Evolutionary conservation across 1,139 yeast species (phyloP).

Genomic region (Taphrina flavorubra): DNA sequence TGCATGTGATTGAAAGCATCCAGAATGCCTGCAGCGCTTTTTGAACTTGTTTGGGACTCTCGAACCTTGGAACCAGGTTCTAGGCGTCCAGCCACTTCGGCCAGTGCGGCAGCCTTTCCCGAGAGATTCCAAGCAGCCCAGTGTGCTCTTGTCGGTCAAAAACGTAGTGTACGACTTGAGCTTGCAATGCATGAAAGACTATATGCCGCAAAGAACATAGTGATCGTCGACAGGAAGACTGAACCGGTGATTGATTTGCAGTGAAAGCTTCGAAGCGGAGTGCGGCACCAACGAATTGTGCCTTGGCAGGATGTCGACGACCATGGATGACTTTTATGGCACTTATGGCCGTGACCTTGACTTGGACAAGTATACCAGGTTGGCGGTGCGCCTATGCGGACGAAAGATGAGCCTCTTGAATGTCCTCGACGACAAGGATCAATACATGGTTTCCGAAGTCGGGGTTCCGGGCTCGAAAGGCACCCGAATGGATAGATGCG

Average conservation of each 20-base stretch:
- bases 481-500: constrained; percentile 20
- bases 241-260: neutral
- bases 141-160: too few relatives aligned
- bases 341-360: constrained; percentile 13
- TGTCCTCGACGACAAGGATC: constrained; percentile 15
- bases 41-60: too few relatives aligned
- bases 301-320: neutral
- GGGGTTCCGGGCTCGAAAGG: constrained; percentile 10
- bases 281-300: neutral
- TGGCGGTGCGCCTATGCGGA: constrained; percentile 21
- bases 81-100: neutral
- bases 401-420: constrained; percentile 14
- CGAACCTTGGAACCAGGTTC: neutral
- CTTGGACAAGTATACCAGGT: constrained; percentile 29
- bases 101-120: neutral
- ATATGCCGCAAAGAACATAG: too few relatives aligned
- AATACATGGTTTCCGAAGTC: constrained; percentile 19
- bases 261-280: neutral
- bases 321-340: constrained; percentile 7
- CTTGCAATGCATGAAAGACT: too few relatives aligned
- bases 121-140: too few relatives aligned
- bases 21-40: too few relatives aligned
- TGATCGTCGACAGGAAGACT: too few relatives aligned
- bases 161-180: too few relatives aligned
- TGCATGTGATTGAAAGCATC: too few relatives aligned